phyloP scores from a whole-genome alignment of 768 basidiomycete genomes.

The Kwoniella bestiolae region DNA sequence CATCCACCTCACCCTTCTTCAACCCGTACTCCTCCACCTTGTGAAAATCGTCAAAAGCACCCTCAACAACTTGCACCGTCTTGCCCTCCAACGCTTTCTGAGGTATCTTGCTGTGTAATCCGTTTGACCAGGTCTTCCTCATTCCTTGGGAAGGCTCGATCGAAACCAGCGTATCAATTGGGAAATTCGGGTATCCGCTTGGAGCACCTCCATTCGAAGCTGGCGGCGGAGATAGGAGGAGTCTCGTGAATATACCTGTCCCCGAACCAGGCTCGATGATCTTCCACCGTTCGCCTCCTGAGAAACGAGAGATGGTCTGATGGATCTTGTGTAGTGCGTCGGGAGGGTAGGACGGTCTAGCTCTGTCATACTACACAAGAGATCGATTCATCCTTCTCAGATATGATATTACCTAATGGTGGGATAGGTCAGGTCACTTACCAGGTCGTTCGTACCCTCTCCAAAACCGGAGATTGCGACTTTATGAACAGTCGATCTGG shows the following conservation, averaged over 20 bases:
- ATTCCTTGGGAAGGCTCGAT: conserved; percentile 85
- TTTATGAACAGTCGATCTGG: conserved; percentile 62
- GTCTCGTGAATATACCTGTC: conserved; percentile 86
- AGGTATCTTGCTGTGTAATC: conserved; percentile 3
- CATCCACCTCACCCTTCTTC: conserved; percentile 35
- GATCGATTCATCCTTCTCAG: too few species aligned
- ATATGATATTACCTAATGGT: too few species aligned
- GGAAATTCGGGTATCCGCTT: conserved; percentile 58
- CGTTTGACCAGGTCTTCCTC: conserved; percentile 71
- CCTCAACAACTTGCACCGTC: conserved; percentile 37
- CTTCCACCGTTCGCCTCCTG: conserved; percentile 16
- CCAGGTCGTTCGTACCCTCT: conserved; percentile 73
- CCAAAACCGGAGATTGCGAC: conserved; percentile 77
- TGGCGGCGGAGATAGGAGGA: conserved; percentile 64
- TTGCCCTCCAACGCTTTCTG: conserved; percentile 13
- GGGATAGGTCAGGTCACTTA: conserved; percentile 22
- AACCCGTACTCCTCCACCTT: conserved; percentile 19
- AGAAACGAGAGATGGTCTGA: conserved; percentile 54
- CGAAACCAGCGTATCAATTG: conserved; percentile 66
- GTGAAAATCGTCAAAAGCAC: conserved; percentile 52
- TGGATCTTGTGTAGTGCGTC: conserved; percentile 69
- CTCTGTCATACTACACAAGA: conserved; percentile 59
- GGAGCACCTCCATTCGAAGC: too few species aligned
- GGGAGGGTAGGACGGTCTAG: conserved; percentile 79
- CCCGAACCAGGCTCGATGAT: conserved; percentile 73